phyloP scores from a whole-genome alignment of 176 grass and related monocot genomes.

The Avena insularis region DNA sequence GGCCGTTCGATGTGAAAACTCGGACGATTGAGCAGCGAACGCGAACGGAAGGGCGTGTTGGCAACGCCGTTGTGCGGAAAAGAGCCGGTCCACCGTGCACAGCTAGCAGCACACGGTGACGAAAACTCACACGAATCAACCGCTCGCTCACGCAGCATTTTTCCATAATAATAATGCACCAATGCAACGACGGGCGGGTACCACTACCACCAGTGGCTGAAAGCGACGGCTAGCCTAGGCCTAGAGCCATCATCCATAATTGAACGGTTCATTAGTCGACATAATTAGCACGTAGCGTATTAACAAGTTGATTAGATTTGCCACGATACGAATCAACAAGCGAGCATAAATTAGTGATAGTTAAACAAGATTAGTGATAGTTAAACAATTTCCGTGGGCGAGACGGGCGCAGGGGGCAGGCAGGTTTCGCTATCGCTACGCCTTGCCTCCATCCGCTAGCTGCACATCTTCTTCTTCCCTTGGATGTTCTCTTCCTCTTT shows the following conservation, averaged over 20 bases:
- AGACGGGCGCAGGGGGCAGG: constrained; percentile 24
- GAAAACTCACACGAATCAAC: background rate
- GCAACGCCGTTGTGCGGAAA: background rate
- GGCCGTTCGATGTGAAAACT: no score
- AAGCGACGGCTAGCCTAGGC: background rate
- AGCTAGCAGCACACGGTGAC: background rate
- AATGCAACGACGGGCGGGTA: background rate
- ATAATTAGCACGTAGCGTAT: background rate
- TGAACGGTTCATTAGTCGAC: background rate
- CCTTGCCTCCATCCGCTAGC: constrained; percentile 33
- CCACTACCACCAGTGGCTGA: constrained; percentile 21
- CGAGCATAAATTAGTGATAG: background rate
- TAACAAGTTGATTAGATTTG: background rate
- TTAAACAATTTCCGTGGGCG: background rate
- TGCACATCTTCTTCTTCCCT: background rate
- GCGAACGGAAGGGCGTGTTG: background rate
- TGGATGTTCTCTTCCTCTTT: background rate
- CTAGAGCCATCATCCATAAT: background rate
- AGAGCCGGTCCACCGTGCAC: background rate
- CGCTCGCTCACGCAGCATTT: background rate
- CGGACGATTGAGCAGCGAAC: no score
- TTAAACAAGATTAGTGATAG: background rate
- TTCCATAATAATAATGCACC: background rate
- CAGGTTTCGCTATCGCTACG: constrained; percentile 33
- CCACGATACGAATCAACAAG: background rate